These are phyloP conservation scores for Phycomyces blakesleeanus DNA, from an alignment of 192 early-diverging fungal species.

Conservation along the genomic window DNA sequence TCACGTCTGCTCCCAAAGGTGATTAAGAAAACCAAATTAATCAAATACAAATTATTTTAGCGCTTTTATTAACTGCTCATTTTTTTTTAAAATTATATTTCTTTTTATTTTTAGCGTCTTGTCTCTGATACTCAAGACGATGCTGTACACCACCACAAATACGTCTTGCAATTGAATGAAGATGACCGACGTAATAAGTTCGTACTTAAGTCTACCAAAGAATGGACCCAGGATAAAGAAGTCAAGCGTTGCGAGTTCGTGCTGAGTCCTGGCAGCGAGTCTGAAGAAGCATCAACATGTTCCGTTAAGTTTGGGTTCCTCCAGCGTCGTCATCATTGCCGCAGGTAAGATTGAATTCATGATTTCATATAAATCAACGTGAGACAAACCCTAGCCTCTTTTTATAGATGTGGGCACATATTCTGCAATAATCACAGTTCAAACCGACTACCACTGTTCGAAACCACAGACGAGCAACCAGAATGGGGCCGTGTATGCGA, in stretches of 20 bases:
- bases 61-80: not conserved
- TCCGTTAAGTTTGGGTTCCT: slow-evolving; percentile 10
- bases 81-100: too few relatives aligned
- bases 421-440: slow-evolving; percentile 18
- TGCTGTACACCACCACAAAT: not conserved
- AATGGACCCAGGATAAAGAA: slow-evolving; percentile 3
- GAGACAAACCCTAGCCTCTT: too few relatives aligned
- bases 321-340: slow-evolving; percentile 8
- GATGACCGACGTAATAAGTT: slow-evolving; percentile 1
- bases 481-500: slow-evolving; percentile 23
- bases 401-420: slow-evolving; percentile 19
- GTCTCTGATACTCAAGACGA: not conserved
- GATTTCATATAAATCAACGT: not conserved
- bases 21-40: not conserved
- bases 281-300: not conserved
- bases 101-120: not conserved
- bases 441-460: slow-evolving; percentile 10
- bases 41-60: not conserved
- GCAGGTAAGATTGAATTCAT: slow-evolving; percentile 7
- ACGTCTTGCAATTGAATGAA: slow-evolving; percentile 6
- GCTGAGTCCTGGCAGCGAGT: not conserved
- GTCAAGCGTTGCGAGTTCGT: slow-evolving; percentile 4
- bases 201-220: slow-evolving; percentile 1
- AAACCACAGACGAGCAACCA: not conserved
- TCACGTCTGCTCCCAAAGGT: slow-evolving; percentile 1